Base-by-base conservation (phyloP, 441 rosid species). In the Populus hybrid region DNA sequence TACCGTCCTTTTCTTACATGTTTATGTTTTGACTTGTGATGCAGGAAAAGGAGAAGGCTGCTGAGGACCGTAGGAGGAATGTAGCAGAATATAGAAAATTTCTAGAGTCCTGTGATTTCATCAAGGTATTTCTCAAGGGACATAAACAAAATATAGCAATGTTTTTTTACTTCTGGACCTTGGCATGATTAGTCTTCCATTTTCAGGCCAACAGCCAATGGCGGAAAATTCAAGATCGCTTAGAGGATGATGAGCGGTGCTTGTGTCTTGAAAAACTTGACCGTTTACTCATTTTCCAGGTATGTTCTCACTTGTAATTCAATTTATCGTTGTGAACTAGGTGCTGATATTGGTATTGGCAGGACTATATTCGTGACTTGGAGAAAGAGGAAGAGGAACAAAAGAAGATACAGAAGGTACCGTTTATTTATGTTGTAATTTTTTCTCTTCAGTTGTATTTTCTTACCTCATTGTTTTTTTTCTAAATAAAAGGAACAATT, bases 231-330 rank as follows among this genome's bases (percentile, higher is more conserved):
- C 94, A 91, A 80, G 98, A 91, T 80, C 92, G 91, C 76, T 84
- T 94, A 78, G 99, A 94, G 84, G 97, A 91, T 83, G 98, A 96
- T 79, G 99, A 94, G 83, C 93, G 95, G 85, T 91, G 91, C 83
- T 86, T 84, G 76, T 81, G 89, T 71, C 96, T 96, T 82, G 98
- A 93, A 80, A 96, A 96, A 80, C 87, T 94, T 78, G 99, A 96
- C 57, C 94, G 98, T 73, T 80, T 96, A 83, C 91, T 94, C 72
- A 81, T 90, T 82, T 96, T 86, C 82, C 93, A 92, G 93, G 97
- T 91, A 82, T 69, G 63, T 35, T 72, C 75, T 79, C 28, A 59
- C 71, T 28, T 26, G 32, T 65, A 67, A n/a, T 61, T 72, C 67
- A 72, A 10, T 73, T 12, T 61, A 34, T 61, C 28, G 57, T 30